Percentiles rank a stretch among this genome's conserved stretches.
Conservation (phyloP, 2,329 filamentous ascomycete genomes). For the Botrytis galanthina region DNA sequence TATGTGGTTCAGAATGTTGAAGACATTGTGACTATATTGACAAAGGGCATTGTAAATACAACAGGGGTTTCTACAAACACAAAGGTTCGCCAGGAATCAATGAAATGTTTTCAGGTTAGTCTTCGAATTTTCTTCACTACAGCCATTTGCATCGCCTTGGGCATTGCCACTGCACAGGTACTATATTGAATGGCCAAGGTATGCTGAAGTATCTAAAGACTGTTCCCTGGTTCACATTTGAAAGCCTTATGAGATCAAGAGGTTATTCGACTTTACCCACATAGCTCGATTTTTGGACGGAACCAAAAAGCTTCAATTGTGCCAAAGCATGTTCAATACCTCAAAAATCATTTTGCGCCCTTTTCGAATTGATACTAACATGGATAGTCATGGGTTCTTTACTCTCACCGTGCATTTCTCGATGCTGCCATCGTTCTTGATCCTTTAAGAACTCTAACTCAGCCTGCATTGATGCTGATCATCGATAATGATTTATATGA, state of each 20-base stretch:
- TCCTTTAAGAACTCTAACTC: conserved; percentile 58
- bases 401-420: conserved; percentile 63
- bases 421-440: conserved; percentile 56
- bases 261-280: background rate
- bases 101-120: conserved; percentile 60
- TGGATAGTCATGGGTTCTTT: conserved; percentile 67
- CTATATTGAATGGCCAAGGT: background rate
- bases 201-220: conserved; percentile 4
- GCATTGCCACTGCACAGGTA: background rate
- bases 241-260: background rate
- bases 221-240: background rate
- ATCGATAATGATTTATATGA: conserved; percentile 57
- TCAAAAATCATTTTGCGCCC: background rate
- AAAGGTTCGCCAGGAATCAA: conserved; percentile 51
- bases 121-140: background rate
- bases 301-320: background rate
- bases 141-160: background rate
- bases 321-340: background rate
- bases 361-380: conserved; percentile 18
- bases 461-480: conserved; percentile 60
- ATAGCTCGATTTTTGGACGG: background rate
- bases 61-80: conserved; percentile 42
- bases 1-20: conserved; percentile 51
- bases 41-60: conserved; percentile 40
- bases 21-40: conserved; percentile 50